Base-by-base conservation (phyloP, 768 basidiomycete genomes). In the Psilocybe sp. region DNA sequence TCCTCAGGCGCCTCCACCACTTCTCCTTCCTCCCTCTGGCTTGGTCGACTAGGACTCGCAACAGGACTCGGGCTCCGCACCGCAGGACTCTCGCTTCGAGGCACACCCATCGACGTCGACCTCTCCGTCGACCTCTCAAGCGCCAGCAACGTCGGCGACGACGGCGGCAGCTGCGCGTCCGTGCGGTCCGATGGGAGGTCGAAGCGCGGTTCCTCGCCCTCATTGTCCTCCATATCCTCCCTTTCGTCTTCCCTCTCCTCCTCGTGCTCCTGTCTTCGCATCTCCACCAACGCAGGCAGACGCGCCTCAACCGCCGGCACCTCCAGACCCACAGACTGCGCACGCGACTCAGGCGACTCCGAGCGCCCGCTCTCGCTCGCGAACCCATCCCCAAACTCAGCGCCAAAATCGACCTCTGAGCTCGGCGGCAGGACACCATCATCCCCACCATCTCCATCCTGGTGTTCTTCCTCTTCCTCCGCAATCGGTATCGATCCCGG, bases 1-100 rank as follows among this genome's bases (percentile, higher is more conserved):
- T 38, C 34, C 20, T 44, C 40, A 14, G n/a, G 33, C 40, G 19
- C 40, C 46, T 20, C 64, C 66, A 47, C 62, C 55, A 67, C 70
- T 28, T 65, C 64, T 69, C 70, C 72, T 71, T 7, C 56, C 64
- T 10, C 54, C 63, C 23, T 47, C 56, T 58, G 56, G 31, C 50
- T 58, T 16, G 52, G 34, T 28, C 41, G 33, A 58, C 53, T 44
- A 59, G 44, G 33, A 49, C 56, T 9, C 38, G 46, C n/a, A 51
- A 51, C 40, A 35, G 43, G 34, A n/a, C n/a, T n/a, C n/a, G n/a
- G n/a, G n/a, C n/a, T n/a, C n/a, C n/a, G n/a, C n/a, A n/a, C n/a
- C n/a, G n/a, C 60, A 46, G 12, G 46, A 44, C 49, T 52, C 15
- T 48, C 47, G 23, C 23, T 28, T 16, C 15, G 43, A 44, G 5